phyloP scores from a whole-genome alignment of 73 alveolate genomes.

The Tetrahymena borealis region DNA sequence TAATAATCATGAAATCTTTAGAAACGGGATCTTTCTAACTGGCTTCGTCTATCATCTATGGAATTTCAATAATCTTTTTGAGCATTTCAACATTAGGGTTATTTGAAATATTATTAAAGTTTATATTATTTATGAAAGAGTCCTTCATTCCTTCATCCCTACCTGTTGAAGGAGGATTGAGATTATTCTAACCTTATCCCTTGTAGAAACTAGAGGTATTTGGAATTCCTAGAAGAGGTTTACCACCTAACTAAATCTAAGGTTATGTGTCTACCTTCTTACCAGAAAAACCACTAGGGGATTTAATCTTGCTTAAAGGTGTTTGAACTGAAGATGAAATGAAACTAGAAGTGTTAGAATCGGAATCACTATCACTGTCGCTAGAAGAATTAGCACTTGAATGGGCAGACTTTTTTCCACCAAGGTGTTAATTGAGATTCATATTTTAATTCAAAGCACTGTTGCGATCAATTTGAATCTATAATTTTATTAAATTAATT shows the following conservation, averaged over 20 bases:
- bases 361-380: not conserved
- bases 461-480: not conserved
- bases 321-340: not conserved
- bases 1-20: not conserved
- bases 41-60: not conserved
- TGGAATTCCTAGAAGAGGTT: not conserved
- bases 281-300: not conserved
- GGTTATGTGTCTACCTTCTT: not conserved
- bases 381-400: not conserved
- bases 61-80: not conserved
- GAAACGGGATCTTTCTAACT: not conserved
- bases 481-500: not conserved
- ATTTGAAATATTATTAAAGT: not conserved
- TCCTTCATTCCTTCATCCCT: not conserved
- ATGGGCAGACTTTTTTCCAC: not conserved
- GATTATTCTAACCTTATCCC: not conserved
- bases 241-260: not conserved
- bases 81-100: not conserved
- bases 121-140: not conserved
- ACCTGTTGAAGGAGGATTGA: not conserved
- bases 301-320: not conserved
- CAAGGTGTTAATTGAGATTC: not conserved
- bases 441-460: not conserved
- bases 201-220: not conserved
- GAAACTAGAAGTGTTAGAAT: not conserved